These are phyloP conservation scores for Punctularia strigosozonata DNA, from an alignment of 768 basidiomycete species.

Conservation along the genomic window DNA sequence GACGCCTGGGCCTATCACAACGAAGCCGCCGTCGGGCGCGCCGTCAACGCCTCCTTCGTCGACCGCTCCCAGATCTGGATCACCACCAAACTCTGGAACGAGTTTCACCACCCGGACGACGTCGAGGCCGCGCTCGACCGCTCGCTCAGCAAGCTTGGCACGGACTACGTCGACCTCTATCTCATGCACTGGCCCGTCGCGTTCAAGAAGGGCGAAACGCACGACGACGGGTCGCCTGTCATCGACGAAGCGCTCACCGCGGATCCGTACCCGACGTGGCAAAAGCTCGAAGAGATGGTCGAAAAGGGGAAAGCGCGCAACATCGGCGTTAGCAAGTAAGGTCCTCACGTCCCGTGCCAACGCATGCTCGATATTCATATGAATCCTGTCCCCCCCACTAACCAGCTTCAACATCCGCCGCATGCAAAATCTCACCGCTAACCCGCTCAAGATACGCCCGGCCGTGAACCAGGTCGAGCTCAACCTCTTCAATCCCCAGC, in stretches of 20 bases:
- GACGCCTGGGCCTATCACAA: conserved; percentile 53
- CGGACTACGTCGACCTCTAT: conserved; percentile 21
- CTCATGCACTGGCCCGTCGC: conserved; percentile 22
- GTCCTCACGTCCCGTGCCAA: too few relatives aligned
- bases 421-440: too few relatives aligned
- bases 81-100: conserved; percentile 14
- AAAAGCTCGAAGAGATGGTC: too few relatives aligned
- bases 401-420: too few relatives aligned
- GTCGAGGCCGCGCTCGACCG: conserved; percentile 9
- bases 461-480: conserved; percentile 59
- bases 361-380: too few relatives aligned
- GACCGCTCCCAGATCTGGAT: conserved; percentile 13
- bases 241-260: too few relatives aligned
- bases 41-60: conserved; percentile 9
- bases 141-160: conserved; percentile 12
- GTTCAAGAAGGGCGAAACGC: conserved; percentile 4
- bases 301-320: too few relatives aligned
- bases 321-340: conserved; percentile 78
- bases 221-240: too few relatives aligned
- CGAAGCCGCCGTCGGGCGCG: conserved; percentile 13
- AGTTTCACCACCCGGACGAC: too few relatives aligned
- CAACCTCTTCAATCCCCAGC: conserved; percentile 61
- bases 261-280: too few relatives aligned
- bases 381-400: too few relatives aligned
- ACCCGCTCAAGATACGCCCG: conserved; percentile 53